A percentile compares a stretch with the other conserved stretches of the same genome.
phyloP scores from a whole-genome alignment of 345 rosid genomes.

The Rhodomyrtus tomentosa region DNA sequence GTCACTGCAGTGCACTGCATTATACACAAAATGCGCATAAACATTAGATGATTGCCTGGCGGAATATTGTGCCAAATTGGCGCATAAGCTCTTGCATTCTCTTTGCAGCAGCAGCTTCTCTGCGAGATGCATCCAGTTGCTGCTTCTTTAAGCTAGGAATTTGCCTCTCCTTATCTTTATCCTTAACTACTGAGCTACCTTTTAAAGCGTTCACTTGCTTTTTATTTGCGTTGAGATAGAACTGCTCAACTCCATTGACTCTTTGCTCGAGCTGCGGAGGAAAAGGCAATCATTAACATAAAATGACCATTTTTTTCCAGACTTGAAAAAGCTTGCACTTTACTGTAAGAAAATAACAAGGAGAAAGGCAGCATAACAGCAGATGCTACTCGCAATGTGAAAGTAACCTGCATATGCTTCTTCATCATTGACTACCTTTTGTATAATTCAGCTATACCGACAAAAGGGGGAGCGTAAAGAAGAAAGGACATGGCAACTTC shows the following conservation, averaged over 20 bases:
- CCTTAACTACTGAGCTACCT: slow-evolving; percentile 41
- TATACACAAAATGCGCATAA: neutral
- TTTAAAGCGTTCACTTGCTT: slow-evolving; percentile 25
- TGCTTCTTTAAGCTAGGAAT: slow-evolving; percentile 49
- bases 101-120: slow-evolving; percentile 77
- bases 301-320: neutral
- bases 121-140: slow-evolving; percentile 53
- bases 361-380: neutral
- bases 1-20: neutral
- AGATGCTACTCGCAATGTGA: neutral
- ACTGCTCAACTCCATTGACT: slow-evolving; percentile 58
- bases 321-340: neutral
- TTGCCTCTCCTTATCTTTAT: slow-evolving; percentile 42
- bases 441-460: neutral
- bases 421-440: neutral
- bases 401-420: neutral
- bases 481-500: neutral
- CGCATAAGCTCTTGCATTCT: slow-evolving; percentile 92
- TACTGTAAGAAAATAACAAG: neutral
- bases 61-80: slow-evolving; percentile 62
- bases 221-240: slow-evolving; percentile 27
- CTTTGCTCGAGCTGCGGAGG: slow-evolving; percentile 53
- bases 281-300: neutral
- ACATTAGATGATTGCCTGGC: slow-evolving; percentile 22
- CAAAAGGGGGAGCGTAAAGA: neutral